Percentiles rank a stretch among this genome's conserved stretches.
phyloP scores from a whole-genome alignment of 2,329 filamentous ascomycete species.

The Lasiodiplodia gonubiensis region DNA sequence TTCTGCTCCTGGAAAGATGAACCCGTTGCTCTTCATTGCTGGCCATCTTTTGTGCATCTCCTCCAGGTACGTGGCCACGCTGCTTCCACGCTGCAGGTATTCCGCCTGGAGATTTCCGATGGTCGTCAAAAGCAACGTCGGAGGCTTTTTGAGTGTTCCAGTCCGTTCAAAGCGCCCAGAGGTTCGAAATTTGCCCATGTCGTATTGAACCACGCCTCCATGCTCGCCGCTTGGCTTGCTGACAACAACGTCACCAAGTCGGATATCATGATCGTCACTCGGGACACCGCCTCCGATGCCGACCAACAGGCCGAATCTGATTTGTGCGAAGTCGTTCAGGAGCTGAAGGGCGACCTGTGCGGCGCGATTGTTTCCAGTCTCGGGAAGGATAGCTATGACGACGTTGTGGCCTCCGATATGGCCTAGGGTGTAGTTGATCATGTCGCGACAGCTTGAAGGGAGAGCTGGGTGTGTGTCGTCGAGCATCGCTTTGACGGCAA shows the following conservation, averaged over 20 bases:
- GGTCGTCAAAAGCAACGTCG: neutral
- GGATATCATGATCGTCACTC: constrained; percentile 41
- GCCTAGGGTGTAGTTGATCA: neutral
- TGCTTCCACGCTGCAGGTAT: neutral
- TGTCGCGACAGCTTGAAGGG: neutral
- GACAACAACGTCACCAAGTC: constrained; percentile 38
- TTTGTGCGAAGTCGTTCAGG: neutral
- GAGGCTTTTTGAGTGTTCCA: neutral
- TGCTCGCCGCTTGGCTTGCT: constrained; percentile 31
- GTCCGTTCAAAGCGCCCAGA: neutral
- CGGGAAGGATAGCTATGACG: constrained; percentile 1
- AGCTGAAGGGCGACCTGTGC: neutral
- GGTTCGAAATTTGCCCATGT: constrained; percentile 33
- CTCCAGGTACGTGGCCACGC: neutral
- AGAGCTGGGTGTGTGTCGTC: neutral
- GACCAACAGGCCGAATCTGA: constrained; percentile 19
- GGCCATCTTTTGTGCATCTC: neutral
- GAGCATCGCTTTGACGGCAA: neutral
- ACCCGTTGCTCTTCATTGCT: neutral
- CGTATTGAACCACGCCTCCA: constrained; percentile 40
- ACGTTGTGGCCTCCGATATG: neutral
- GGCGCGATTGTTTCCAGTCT: constrained; percentile 28
- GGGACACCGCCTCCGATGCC: constrained; percentile 29
- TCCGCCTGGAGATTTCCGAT: neutral
- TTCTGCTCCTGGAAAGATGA: neutral